Base-by-base conservation (phyloP, 2,329 filamentous ascomycete species). In the Hypocrella siamensis region DNA sequence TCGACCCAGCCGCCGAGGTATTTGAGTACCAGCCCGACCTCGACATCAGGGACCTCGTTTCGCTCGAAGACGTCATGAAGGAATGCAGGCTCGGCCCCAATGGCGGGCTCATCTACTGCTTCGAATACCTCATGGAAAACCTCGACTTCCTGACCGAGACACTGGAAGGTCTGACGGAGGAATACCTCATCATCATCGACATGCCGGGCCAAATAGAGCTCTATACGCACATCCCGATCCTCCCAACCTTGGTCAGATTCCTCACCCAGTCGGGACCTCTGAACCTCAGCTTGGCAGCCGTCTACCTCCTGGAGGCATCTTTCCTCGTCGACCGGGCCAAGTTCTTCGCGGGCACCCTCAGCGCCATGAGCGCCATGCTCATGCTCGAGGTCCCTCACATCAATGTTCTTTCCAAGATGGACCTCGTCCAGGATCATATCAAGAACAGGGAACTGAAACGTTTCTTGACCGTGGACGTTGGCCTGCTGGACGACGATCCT, bases 131-230 rank as follows among this genome's bases (percentile, higher is more conserved):
- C 28, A 75, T 93, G 52, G 82, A 93, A 53, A 93, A 94, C 51
- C 75, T 93, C 40, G 85, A 93, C 58, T 94, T 90, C 57, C 63
- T 94, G 31, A 82, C 80, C 29, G 80, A 92, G 40, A 75, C 80
- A 14, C 73, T 94, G 34, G 84, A 93, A 45, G 70, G 75, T 26
- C 65, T 93, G 35, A 88, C 83, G 8, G 90, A 98, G 46, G 90
- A 96, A 47, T 94, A 93, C 55, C 70, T 98, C 40, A 93, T 96
- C 55, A 81, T 98, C 40, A 85, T 98, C 59, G 90, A 98, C 58
- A 94, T 96, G 81, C 90, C 90, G 0, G 90, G 90, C 35, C 90
- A 98, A 61, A 96, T 98, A 55, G 90, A 98, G 60, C 73, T 98
- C 11, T 98, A 96, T 60, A 96, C 88, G 3, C 90, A 98, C 53